Evolutionary conservation across 306 rosid genomes (phyloP).

Genomic region (Casuarina equisetifolia): DNA sequence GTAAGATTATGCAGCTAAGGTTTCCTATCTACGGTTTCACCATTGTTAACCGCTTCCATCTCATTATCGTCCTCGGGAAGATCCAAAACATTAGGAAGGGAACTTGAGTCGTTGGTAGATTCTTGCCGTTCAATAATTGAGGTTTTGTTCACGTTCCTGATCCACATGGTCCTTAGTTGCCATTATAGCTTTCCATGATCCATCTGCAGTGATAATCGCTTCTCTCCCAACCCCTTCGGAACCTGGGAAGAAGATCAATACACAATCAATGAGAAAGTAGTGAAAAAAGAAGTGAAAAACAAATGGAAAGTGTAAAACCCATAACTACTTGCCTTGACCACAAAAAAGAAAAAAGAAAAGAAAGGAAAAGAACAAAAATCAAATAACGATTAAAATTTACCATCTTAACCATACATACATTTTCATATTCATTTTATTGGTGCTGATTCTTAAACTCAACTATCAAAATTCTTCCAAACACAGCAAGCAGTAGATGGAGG

Average conservation of each 20-base stretch:
- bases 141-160: conserved; percentile 36
- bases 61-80: conserved; percentile 59
- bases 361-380: not conserved
- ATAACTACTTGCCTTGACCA: conserved; percentile 73
- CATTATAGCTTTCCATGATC: conserved; percentile 77
- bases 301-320: conserved; percentile 26
- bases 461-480: too few species aligned
- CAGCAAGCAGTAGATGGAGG: too few species aligned
- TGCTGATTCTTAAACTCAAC: not conserved
- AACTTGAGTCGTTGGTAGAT: conserved; percentile 23
- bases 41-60: conserved; percentile 41
- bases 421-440: not conserved
- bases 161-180: conserved; percentile 43
- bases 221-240: conserved; percentile 65
- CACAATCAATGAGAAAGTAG: not conserved
- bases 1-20: conserved; percentile 35
- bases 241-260: conserved; percentile 38
- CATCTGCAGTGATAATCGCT: conserved; percentile 71
- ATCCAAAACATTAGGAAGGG: conserved; percentile 46
- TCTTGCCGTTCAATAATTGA: conserved; percentile 42
- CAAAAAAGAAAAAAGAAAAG: conserved; percentile 20
- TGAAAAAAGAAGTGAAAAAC: conserved; percentile 3
- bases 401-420: not conserved
- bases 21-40: conserved; percentile 56
- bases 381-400: too few species aligned